Base-by-base conservation (phyloP, 208 protist genomes). In the Lotmaria passim region DNA sequence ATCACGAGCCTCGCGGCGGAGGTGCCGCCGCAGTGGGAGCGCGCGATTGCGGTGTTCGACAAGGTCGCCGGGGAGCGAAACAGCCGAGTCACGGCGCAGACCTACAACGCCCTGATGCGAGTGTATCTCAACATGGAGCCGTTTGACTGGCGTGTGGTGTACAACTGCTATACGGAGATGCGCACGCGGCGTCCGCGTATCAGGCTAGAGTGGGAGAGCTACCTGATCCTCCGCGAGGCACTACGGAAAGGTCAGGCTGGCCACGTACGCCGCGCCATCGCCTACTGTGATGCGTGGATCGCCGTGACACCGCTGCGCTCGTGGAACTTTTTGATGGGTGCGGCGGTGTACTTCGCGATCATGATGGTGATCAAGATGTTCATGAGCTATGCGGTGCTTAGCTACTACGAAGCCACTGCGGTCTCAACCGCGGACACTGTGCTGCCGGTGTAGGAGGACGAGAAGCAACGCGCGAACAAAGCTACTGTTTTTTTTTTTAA, bases 141-240 rank as follows among this genome's bases (percentile, higher is more conserved):
- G 0, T 96, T 93, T 63, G 92, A 96, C 73, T 96, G 92, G 89
- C 85, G 92, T 19, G 82, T 93, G 21, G 89, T 96, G 11, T 94
- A 96, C 73, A 94, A 94, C 74, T 93, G 87, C 69, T 96, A 96
- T 69, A 73, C 84, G 33, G 89, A 94, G 57, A 78, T 96, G 78
- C 85, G 92, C 67, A 52, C 69, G 46, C 80, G 78, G 15, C 59
- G 86, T 5, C 92, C 92, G 1, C 68, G 68, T 1, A 88, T 96
- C 23, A 81, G 60, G 39, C 78, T 94, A n/a, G 41, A 89, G 51
- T 96, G 92, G 89, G 79, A 89, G 51, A 96, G 79, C 65, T 96
- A 96, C 69, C 47, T 81, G 33, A 61, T 96, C 5, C 55, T 96
- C 39, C 44, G 72, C 7, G 88, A 92, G 58, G 92, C 89, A 15